Base-by-base conservation (phyloP, 2,329 filamentous ascomycete species). In the Fusarium humuli region DNA sequence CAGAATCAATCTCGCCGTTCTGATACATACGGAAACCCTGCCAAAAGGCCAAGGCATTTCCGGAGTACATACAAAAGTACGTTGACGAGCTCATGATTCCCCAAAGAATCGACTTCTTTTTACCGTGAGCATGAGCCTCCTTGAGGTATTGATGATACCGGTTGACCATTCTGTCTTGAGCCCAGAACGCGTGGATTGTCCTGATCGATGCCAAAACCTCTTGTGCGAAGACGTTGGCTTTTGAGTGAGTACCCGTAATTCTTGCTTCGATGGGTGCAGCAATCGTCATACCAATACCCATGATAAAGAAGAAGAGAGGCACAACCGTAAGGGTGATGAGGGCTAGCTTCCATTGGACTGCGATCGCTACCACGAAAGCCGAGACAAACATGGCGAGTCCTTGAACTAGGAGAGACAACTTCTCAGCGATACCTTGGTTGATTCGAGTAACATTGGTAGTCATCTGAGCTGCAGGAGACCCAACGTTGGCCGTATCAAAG, bases 151-250 rank as follows among this genome's bases (percentile, higher is more conserved):
- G 65, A 27, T 81, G 76, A 55, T 81, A 83, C 41, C 78, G 78
- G 5, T 63, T 59, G 2, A 79, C 71, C 48, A 84, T 72, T 20
- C 76, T 78, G 12, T 74, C 68, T 5, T 79, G 75, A 14, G 81
- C 79, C 82, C 82, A 84, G 48, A 83, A 83, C 0, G 82, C 81
- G 52, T 83, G 81, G 2, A 82, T 78, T 0, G 80, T 82, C 4
- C 81, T 72, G 2, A 79, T 76, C 20, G 79, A 82, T 0, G 76
- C 73, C n/a, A 81, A 66, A 5, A 79, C 77, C 11, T 73, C 76
- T 60, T 81, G 79, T 2, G 79, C 76, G 41, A 79, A 79, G 5
- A 72, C 62, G 11, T 75, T 75, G 34, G 74, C 78, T 45, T 77
- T 70, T 4, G 76, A 75, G 23, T 78, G 74, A 12, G 71, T 74